Evolutionary conservation across 441 rosid genomes (phyloP).

Genomic region (Erodium moschatum): DNA sequence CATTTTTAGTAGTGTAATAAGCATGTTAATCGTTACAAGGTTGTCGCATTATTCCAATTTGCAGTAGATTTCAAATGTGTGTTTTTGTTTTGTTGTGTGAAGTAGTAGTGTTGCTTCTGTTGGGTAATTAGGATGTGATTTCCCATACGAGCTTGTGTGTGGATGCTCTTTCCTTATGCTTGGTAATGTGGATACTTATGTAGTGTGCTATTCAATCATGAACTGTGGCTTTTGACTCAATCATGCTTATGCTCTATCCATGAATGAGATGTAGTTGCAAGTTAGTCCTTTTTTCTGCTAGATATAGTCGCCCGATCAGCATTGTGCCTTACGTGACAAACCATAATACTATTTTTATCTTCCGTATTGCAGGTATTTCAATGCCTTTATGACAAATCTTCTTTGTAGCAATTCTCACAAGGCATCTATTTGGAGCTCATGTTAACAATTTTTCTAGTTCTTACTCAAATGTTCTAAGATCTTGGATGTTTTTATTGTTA

Average conservation of each 20-base stretch:
- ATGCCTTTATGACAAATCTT: constrained; percentile 9
- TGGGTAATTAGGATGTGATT: not conserved
- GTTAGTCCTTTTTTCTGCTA: not conserved
- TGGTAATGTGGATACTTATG: not conserved
- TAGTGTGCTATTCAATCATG: not conserved
- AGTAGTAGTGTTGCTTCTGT: not conserved
- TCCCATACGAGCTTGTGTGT: not conserved
- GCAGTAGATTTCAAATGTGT: not conserved
- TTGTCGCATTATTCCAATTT: too few relatives aligned
- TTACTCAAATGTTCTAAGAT: not conserved
- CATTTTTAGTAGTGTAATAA: not conserved
- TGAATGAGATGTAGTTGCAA: not conserved
- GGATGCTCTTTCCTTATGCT: not conserved
- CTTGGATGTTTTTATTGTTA: not conserved
- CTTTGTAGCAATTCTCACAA: constrained; percentile 2
- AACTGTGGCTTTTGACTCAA: constrained; percentile 1
- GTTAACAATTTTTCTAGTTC: not conserved
- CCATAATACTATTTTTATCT: not conserved
- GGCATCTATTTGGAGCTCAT: not conserved
- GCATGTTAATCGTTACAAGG: not conserved
- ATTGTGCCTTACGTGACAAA: not conserved
- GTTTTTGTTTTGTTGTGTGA: not conserved
- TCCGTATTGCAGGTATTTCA: constrained; percentile 6
- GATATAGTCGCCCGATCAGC: not conserved
- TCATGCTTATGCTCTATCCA: constrained; percentile 1